Base-by-base conservation (phyloP, 768 basidiomycete genomes). In the Dictyophora rubrovolvata region DNA sequence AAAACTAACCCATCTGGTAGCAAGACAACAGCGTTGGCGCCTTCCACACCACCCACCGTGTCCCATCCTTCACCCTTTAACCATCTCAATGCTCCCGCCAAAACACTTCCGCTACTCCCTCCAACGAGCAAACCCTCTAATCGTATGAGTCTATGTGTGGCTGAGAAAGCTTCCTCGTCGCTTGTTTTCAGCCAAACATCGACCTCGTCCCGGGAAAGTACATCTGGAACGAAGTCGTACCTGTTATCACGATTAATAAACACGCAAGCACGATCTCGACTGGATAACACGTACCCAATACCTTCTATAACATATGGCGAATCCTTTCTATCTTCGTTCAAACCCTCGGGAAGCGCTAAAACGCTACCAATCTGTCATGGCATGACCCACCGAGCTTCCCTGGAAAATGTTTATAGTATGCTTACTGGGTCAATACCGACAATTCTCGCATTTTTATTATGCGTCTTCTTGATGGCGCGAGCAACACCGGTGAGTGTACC, bases 401-500 rank as follows among this genome's bases (percentile, higher is more conserved):
- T 12, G 23, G 17, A 34, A 22, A 46, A 33, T 14, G 36, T 14
- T 48, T 11, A 53, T 47, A 28, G 28, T 2, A 58, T 37, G 71
- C 87, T 54, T 65, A 93, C 90, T 18, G 96, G 96, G 73, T 99
- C 96, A 46, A 93, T 78, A 5, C 83, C 94, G n/a, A 99, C 79
- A 17, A 96, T 79, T 17, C 84, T 71, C 65, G 84, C 85, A 2
- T 81, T 74, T 23, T 79, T 71, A 65, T 93, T 93, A 67, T 92
- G 87, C 10, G 71, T 74, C 69, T 83, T 87, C 77, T 88, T 89
- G 65, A 95, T 74, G 2, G 86, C 86, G 16, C 85, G 78, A 17
- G 89, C 85, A 52, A 89, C 69, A 1, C 95, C 95, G n/a, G 89
- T 90, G 61, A 99, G 74, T 0, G 95, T 97, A 11, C 95, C 95